Evolutionary conservation across 495 filamentous ascomycete genomes (phyloP), one percentile per base, ranked within the genome.

Genomic region (Trichoderma asperelloides): DNA sequence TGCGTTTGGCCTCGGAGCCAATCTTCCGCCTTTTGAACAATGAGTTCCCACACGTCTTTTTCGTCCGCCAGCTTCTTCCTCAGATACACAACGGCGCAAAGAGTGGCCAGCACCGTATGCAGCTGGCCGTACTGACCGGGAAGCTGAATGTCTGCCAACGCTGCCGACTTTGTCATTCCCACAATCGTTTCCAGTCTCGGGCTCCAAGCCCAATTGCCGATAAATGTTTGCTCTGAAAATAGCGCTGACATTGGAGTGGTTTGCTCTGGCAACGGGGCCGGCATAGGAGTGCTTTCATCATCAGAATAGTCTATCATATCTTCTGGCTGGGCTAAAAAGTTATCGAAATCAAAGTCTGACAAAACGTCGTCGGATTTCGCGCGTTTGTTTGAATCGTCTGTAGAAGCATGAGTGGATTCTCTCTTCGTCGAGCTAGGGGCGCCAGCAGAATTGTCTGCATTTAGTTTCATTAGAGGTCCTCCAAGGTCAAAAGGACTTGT

Each of bases 41-140:
- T 30, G 74, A 88, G 75, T 70, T 85, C 83, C 86, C 86, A 88
- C 27, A 76, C 72, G n/a, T 80, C 81, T 72, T 75, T 72, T 63
- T 78, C 71, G 6, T 66, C 74, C 0, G 4, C 66, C 62, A 84
- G 63, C 67, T 75, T 79, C 37, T 57, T 68, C 70, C 82, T 76
- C 41, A 89, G 72, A 66, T 73, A 87, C 6, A 70, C 78, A 60
- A 87, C 65, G 11, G 78, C 84, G 47, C 86, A 65, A 16, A 80
- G 71, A 8, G 87, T 88, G 5, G 81, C 80, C 30, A 80, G 67
- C 12, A 70, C 47, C 6, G 71, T 67, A 16, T 65, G 62, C 13
- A 66, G 66, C 18, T 60, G 64, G n/a, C 66, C 18, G 41, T 16
- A 37, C n/a, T 40, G 63, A 18, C 62, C 27, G 25, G 45, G 62